Evolutionary conservation across 176 grass and related monocot species (phyloP).

Genomic region (Musa itinerans): DNA sequence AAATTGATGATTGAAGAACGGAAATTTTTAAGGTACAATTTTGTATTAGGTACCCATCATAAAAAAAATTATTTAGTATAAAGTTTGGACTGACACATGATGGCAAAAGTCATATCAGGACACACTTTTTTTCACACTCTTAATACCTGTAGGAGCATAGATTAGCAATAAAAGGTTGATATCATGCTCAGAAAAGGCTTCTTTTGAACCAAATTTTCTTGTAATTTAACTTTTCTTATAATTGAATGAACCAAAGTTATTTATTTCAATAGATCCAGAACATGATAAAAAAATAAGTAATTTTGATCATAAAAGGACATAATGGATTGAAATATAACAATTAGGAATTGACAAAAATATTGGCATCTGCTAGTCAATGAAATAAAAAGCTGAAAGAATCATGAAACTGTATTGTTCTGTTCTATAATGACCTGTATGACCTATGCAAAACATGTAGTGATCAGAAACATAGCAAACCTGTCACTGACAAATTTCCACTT

Average conservation of each 20-base stretch:
- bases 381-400: not conserved
- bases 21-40: not conserved
- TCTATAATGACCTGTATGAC: not conserved
- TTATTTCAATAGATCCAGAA: too few species aligned
- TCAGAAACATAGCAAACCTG: conserved; percentile 24
- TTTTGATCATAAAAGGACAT: not conserved
- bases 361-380: not conserved
- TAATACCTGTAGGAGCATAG: not conserved
- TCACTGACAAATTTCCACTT: conserved; percentile 71
- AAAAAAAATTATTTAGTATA: not conserved
- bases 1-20: not conserved
- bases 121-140: too few species aligned
- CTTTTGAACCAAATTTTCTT: not conserved
- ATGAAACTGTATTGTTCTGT: not conserved
- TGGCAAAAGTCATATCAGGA: not conserved
- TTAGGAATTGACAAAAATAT: not conserved
- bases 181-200: not conserved
- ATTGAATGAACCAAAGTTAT: too few species aligned
- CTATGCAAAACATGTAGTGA: not conserved
- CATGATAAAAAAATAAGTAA: not conserved
- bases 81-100: not conserved
- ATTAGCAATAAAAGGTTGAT: not conserved
- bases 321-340: not conserved
- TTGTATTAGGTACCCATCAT: not conserved
- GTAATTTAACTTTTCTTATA: not conserved